These are phyloP conservation scores for Sphaerulina vaccinii DNA, from an alignment of 2,329 filamentous ascomycete genomes.

Conservation along the genomic window DNA sequence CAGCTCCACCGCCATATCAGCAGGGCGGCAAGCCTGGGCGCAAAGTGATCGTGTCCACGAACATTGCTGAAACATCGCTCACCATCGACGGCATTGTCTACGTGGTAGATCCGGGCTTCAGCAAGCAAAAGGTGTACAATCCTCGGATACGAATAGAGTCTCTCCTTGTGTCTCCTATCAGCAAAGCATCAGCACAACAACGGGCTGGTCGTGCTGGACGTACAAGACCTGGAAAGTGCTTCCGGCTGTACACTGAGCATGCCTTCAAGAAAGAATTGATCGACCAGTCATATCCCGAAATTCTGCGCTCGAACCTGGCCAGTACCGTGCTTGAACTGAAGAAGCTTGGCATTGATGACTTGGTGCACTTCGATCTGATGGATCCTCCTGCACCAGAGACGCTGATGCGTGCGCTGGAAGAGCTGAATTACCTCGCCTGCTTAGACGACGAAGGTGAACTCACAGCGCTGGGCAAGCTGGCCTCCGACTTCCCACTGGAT, in stretches of 20 bases:
- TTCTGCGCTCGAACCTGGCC: conserved; percentile 88
- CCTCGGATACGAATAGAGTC: conserved; percentile 95
- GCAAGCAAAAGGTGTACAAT: conserved; percentile 99
- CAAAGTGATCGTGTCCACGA: conserved; percentile 92
- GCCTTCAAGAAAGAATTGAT: conserved; percentile 98
- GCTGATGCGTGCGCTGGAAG: conserved; percentile 94
- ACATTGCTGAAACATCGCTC: conserved; percentile 95
- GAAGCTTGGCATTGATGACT: conserved; percentile 91
- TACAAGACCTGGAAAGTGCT: conserved; percentile 97
- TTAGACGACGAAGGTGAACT: conserved; percentile 95
- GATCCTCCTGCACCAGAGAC: conserved; percentile 97
- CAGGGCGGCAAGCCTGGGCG: conserved; percentile 82
- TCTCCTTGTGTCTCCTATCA: conserved; percentile 94
- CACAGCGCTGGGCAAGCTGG: conserved; percentile 78
- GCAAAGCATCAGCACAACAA: conserved; percentile 95
- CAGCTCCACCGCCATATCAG: conserved; percentile 70
- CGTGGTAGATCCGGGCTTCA: conserved; percentile 98
- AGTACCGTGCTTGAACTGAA: conserved; percentile 95
- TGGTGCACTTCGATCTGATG: conserved; percentile 99
- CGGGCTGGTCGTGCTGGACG: conserved; percentile 98
- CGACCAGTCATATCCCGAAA: conserved; percentile 94
- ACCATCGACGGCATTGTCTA: conserved; percentile 99
- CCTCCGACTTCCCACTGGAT: conserved; percentile 93
- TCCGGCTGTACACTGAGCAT: conserved; percentile 89
- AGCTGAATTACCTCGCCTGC: conserved; percentile 95